phyloP scores from a whole-genome alignment of 2,329 filamentous ascomycete genomes.

The Chaetomium globosum region DNA sequence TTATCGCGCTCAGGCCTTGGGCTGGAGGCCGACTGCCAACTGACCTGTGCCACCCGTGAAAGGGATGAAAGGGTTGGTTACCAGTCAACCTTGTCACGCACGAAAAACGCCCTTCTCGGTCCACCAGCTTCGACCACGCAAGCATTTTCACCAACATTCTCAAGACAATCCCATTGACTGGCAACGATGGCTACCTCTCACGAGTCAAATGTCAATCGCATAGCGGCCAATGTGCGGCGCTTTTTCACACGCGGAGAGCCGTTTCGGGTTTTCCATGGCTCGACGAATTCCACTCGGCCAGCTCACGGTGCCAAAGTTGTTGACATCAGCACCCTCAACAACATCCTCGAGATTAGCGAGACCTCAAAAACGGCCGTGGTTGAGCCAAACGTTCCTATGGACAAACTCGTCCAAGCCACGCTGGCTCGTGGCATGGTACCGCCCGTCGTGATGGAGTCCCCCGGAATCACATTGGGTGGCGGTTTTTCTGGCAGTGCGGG shows the following conservation, averaged over 20 bases:
- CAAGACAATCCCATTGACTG: background rate
- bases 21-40: background rate
- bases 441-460: constrained; percentile 75
- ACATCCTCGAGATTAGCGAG: constrained; percentile 63
- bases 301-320: constrained; percentile 60
- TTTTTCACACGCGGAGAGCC: constrained; percentile 48
- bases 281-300: constrained; percentile 73
- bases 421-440: constrained; percentile 65
- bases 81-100: background rate
- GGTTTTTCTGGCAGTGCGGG: constrained; percentile 60
- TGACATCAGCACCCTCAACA: constrained; percentile 66
- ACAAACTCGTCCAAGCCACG: constrained; percentile 65
- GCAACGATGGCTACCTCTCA: constrained; percentile 39
- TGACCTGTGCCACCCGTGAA: background rate
- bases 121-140: too few relatives aligned
- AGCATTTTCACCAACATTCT: background rate
- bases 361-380: constrained; percentile 57
- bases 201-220: constrained; percentile 47
- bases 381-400: constrained; percentile 76
- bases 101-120: background rate
- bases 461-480: constrained; percentile 72
- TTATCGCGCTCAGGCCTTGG: background rate
- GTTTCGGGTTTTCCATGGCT: constrained; percentile 75
- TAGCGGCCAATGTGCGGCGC: constrained; percentile 49
- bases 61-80: background rate